Evolutionary conservation across 106 monocot genomes (phyloP).

Genomic region (Iris macrosiphon): DNA sequence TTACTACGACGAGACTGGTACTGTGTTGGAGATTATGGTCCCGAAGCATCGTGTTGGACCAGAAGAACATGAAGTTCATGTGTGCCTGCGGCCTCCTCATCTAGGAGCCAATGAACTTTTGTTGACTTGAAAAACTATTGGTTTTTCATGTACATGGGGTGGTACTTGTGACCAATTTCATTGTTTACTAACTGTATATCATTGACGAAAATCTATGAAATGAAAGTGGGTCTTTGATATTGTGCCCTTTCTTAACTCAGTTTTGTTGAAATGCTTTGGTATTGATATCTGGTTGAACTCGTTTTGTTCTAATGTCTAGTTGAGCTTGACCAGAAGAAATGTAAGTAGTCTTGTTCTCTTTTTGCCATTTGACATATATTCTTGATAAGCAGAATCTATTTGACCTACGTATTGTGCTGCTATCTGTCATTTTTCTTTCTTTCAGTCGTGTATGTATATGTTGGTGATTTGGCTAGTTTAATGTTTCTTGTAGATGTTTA

Average conservation of each 20-base stretch:
- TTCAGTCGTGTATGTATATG: too few relatives aligned
- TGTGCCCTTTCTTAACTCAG: constrained; percentile 3
- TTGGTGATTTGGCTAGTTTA: too few relatives aligned
- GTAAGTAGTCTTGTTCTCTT: too few relatives aligned
- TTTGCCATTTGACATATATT: too few relatives aligned
- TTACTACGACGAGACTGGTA: constrained; percentile 62
- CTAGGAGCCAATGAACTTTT: constrained; percentile 40
- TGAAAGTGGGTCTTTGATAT: constrained; percentile 1
- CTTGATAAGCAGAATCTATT: too few relatives aligned
- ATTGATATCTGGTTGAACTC: constrained; percentile 8
- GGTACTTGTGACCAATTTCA: constrained; percentile 9
- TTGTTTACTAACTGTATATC: constrained; percentile 21
- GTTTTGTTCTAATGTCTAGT: too few relatives aligned
- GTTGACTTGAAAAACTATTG: constrained; percentile 26
- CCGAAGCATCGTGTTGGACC: constrained; percentile 50
- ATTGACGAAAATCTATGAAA: constrained; percentile 7
- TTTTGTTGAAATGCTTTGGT: constrained; percentile 7
- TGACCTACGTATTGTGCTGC: too few relatives aligned
- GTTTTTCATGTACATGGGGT: constrained; percentile 1
- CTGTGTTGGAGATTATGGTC: constrained; percentile 68
- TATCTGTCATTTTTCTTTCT: too few relatives aligned
- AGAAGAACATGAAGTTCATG: constrained; percentile 76
- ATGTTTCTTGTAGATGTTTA: too few relatives aligned
- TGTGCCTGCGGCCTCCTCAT: constrained; percentile 55
- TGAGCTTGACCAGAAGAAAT: too few relatives aligned